These are phyloP conservation scores for Phoma herbarum DNA, from an alignment of 2,329 filamentous ascomycete species.

Conservation along the genomic window DNA sequence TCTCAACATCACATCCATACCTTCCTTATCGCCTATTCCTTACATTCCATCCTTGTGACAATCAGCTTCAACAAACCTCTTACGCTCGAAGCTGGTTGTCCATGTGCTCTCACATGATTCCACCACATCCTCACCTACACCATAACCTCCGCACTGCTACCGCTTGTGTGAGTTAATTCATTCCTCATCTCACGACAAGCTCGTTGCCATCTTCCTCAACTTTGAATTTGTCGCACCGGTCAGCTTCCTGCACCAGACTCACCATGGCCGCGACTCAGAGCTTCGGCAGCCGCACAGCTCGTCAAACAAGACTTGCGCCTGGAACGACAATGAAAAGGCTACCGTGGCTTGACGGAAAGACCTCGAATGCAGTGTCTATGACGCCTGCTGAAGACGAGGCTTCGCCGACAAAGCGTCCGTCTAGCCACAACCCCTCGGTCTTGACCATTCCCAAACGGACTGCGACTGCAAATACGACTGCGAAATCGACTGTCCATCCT, in stretches of 20 bases:
- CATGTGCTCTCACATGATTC: constrained; percentile 5
- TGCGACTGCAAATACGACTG: neutral
- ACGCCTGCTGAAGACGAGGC: constrained; percentile 10
- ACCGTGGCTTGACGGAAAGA: constrained; percentile 44
- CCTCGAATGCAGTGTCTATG: constrained; percentile 13
- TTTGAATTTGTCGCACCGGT: too few relatives aligned
- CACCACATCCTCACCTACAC: constrained; percentile 2
- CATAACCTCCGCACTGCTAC: neutral
- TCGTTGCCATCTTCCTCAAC: neutral
- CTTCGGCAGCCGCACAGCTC: constrained; percentile 2
- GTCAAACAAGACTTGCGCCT: constrained; percentile 19
- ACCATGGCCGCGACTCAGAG: constrained; percentile 2
- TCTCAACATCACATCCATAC: constrained; percentile 17
- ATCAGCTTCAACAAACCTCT: constrained; percentile 25
- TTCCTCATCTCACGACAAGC: neutral
- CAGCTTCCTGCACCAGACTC: neutral
- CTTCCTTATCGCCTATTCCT: constrained; percentile 22
- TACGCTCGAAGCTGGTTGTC: constrained; percentile 26
- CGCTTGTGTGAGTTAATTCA: neutral
- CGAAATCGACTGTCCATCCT: neutral
- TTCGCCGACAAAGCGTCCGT: constrained; percentile 16
- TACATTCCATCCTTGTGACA: constrained; percentile 11
- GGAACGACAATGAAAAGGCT: constrained; percentile 31
- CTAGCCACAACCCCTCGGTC: constrained; percentile 14
- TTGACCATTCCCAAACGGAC: constrained; percentile 3